Evolutionary conservation across 768 basidiomycete species (phyloP).

Genomic region (Phlebiopsis flavidoalba): DNA sequence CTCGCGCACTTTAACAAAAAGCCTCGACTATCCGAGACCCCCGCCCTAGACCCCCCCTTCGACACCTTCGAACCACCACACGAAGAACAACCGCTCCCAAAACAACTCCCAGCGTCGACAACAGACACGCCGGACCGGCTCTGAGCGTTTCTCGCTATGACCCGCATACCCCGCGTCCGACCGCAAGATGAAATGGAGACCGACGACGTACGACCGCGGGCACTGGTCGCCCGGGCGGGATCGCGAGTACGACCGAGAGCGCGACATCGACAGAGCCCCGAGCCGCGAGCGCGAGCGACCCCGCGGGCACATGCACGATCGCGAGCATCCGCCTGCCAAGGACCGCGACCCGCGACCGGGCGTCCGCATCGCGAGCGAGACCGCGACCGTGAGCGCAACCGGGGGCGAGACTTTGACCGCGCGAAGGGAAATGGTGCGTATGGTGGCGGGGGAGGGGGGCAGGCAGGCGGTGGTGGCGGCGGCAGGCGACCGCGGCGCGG

Average conservation of each 20-base stretch:
- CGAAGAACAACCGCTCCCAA: slow-evolving; percentile 13
- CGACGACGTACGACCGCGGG: slow-evolving; percentile 46
- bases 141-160: too few relatives aligned
- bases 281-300: slow-evolving; percentile 33
- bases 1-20: slow-evolving; percentile 80
- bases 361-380: slow-evolving; percentile 31
- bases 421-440: slow-evolving; percentile 40
- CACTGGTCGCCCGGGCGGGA: slow-evolving; percentile 34
- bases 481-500: slow-evolving; percentile 32
- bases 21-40: slow-evolving; percentile 60
- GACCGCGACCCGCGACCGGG: slow-evolving; percentile 32
- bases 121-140: slow-evolving; percentile 19
- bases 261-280: slow-evolving; percentile 30
- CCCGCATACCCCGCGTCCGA: slow-evolving; percentile 13
- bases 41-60: slow-evolving; percentile 13
- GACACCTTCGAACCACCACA: slow-evolving; percentile 8
- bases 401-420: slow-evolving; percentile 32
- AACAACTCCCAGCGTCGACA: slow-evolving; percentile 15
- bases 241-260: slow-evolving; percentile 27
- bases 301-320: slow-evolving; percentile 31
- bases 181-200: slow-evolving; percentile 33
- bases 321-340: slow-evolving; percentile 31
- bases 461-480: slow-evolving; percentile 26
- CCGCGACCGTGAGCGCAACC: slow-evolving; percentile 30
- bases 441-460: slow-evolving; percentile 30